Base-by-base conservation (phyloP, 371 early-diverging fungal species). In the Mortierella sp. region DNA sequence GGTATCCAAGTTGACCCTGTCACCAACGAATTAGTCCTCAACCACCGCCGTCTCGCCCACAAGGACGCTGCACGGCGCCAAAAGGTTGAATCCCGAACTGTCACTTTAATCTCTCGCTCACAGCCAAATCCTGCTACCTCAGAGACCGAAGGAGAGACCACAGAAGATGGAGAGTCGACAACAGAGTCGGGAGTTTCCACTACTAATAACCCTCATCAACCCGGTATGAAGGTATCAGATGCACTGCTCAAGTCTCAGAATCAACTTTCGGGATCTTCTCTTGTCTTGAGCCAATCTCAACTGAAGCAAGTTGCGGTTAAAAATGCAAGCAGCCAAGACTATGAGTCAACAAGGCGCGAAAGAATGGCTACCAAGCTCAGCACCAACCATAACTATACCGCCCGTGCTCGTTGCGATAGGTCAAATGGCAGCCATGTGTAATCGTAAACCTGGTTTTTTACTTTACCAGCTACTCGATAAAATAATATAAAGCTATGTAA, bases 1-100 rank as follows among this genome's bases (percentile, higher is more conserved):
- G 75, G 71, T 10, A 80, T 80, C 66, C 34, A 35, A 5, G 47
- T 80, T 58, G 81, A 80, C 12, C 81, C 75, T 22, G 19, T 35
- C 51, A 80, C 81, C 58, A 80, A 80, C 59, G 81, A 80, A 23
- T 72, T 80, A 15, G 68, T 80, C 40, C 75, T 80, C 49, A 80
- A 80, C 68, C 55, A 75, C 37, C 81, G 81, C 22, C 75, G 81
- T 23, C 65, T 80, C 13, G 57, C 81, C 3, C 81, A 66, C 68
- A 80, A 75, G 72, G 81, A 80, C 15, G 81, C 81, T 13, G 81
- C 37, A 15, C 81, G 81, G 19, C 71, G 75, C 19, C 81, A 80
- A 51, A 70, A 61, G 58, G 58, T 80, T 29, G 81, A 80, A 22
- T 70, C 81, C 19, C 64, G 81, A 15, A 42, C 75, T 9, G 72